A percentile compares a stretch with the other conserved stretches of the same genome.
Conservation (phyloP, 2,329 filamentous ascomycete genomes). For the Aspergillus luchuensis region DNA sequence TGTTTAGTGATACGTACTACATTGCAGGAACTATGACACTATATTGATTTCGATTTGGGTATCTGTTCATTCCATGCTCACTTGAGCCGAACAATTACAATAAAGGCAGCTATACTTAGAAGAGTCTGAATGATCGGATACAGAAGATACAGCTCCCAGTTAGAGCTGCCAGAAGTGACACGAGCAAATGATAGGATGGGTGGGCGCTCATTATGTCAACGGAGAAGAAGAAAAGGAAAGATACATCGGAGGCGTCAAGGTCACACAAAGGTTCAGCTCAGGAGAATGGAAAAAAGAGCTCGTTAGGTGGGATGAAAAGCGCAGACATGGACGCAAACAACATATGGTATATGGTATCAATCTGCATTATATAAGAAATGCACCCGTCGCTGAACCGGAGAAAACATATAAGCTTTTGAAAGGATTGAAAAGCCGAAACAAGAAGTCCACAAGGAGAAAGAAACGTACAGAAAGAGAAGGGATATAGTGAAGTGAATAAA, state of each 20-base stretch:
- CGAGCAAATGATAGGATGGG: background rate
- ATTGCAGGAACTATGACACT: background rate
- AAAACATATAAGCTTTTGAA: constrained; percentile 23
- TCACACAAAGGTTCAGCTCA: background rate
- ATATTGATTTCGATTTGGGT: background rate
- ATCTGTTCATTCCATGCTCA: background rate
- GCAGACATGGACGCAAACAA: constrained; percentile 21
- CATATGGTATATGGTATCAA: constrained; percentile 37
- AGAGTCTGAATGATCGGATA: background rate
- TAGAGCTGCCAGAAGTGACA: background rate
- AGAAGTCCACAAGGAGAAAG: constrained; percentile 14
- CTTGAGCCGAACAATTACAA: background rate
- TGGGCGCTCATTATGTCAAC: background rate
- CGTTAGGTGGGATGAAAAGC: constrained; percentile 11
- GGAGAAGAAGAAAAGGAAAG: background rate
- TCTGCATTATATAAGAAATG: constrained; percentile 32
- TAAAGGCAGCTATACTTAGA: background rate
- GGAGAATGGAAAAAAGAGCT: constrained; percentile 13
- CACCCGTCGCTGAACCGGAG: constrained; percentile 30
- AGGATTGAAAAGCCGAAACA: constrained; percentile 6
- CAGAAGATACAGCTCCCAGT: background rate
- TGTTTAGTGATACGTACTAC: background rate
- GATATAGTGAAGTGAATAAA: background rate
- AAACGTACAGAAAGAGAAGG: constrained; percentile 7
- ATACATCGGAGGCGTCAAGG: constrained; percentile 13